phyloP scores from a whole-genome alignment of 352 stramenopile genomes.

The Phytophthora aleatoria region DNA sequence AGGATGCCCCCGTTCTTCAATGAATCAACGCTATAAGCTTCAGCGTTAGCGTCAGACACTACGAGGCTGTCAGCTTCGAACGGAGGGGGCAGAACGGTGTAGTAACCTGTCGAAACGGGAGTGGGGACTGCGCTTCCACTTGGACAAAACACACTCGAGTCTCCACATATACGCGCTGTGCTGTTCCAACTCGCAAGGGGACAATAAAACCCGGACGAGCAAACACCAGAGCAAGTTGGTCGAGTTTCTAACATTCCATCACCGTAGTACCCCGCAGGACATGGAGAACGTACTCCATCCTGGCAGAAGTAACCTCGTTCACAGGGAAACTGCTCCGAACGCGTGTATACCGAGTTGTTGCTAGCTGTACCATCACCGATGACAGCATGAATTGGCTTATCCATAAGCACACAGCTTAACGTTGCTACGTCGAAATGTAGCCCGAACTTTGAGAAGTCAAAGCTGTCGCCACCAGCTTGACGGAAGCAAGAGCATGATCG shows the following conservation, averaged over 20 bases:
- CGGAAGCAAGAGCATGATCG: slow-evolving; percentile 71
- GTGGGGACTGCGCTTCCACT: slow-evolving; percentile 56
- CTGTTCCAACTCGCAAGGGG: slow-evolving; percentile 60
- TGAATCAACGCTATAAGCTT: slow-evolving; percentile 11
- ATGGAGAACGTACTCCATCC: slow-evolving; percentile 53
- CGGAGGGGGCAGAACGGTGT: slow-evolving; percentile 40
- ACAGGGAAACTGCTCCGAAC: slow-evolving; percentile 54
- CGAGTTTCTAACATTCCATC: slow-evolving; percentile 36
- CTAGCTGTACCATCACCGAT: slow-evolving; percentile 13
- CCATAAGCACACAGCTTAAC: slow-evolving; percentile 35
- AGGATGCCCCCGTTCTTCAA: slow-evolving; percentile 36
- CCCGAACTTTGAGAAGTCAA: slow-evolving; percentile 31
- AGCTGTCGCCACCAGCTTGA: slow-evolving; percentile 44
- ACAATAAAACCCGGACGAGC: slow-evolving; percentile 64
- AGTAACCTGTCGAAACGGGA: slow-evolving; percentile 65
- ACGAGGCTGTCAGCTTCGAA: background rate
- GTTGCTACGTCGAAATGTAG: slow-evolving; percentile 47
- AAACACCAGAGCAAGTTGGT: slow-evolving; percentile 45
- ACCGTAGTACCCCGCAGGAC: slow-evolving; percentile 57
- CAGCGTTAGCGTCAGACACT: slow-evolving; percentile 1
- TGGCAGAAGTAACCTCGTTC: slow-evolving; percentile 69
- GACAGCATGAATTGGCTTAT: slow-evolving; percentile 14
- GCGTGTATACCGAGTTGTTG: slow-evolving; percentile 46
- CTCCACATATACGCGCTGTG: slow-evolving; percentile 37
- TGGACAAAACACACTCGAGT: slow-evolving; percentile 63